Conservation (phyloP, 768 basidiomycete species). For the Boletus vermiculosoides region DNA sequence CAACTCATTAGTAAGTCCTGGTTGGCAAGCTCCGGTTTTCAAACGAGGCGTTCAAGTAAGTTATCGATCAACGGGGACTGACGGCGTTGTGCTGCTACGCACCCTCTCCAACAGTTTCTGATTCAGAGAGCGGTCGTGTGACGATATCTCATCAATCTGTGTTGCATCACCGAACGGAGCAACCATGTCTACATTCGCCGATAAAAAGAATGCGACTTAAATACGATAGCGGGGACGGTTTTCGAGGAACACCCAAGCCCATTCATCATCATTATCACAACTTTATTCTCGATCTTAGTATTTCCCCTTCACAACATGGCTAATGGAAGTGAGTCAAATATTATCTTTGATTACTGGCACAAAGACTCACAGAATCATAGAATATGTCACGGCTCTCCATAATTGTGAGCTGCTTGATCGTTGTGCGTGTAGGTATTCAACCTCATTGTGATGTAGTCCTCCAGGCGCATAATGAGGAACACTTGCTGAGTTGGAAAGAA, state of each 20-base stretch:
- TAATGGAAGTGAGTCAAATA: conserved; percentile 18
- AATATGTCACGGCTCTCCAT: conserved; percentile 37
- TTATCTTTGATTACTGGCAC: neutral
- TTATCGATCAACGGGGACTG: conserved; percentile 10
- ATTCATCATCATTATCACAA: neutral
- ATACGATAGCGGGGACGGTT: conserved; percentile 14
- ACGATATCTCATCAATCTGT: conserved; percentile 2
- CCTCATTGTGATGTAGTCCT: conserved; percentile 31
- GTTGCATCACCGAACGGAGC: neutral
- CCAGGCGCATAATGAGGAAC: conserved; percentile 30
- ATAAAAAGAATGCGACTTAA: conserved; percentile 18
- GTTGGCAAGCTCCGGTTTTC: conserved; percentile 16
- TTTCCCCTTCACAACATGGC: conserved; percentile 14
- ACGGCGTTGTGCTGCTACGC: neutral
- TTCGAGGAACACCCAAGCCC: neutral
- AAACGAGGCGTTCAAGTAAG: conserved; percentile 19
- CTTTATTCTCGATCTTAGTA: neutral
- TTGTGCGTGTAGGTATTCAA: neutral
- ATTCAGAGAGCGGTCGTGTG: conserved; percentile 4
- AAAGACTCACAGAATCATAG: conserved; percentile 26
- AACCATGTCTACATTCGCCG: conserved; percentile 7
- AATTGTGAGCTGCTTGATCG: conserved; percentile 41
- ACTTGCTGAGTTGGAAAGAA: conserved; percentile 44
- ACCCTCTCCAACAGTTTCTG: neutral
- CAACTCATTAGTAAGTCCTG: neutral